These are phyloP conservation scores for Aspergillus aculeatus DNA, from an alignment of 2,329 filamentous ascomycete species.

Conservation along the genomic window DNA sequence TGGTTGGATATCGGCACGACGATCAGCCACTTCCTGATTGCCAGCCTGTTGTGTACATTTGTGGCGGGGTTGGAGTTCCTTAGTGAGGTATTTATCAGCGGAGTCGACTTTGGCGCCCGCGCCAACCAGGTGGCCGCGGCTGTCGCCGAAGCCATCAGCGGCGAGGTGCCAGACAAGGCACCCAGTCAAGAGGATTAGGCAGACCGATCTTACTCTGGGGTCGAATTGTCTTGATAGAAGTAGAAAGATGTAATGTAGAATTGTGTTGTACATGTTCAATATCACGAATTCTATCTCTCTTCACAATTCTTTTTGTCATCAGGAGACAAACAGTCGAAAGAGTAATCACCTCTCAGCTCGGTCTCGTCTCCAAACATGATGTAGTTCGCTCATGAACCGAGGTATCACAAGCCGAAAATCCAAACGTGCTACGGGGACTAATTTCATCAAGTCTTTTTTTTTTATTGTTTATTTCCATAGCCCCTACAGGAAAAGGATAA, in stretches of 20 bases:
- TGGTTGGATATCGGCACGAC: constrained; percentile 98
- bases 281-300: not conserved
- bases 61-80: constrained; percentile 83
- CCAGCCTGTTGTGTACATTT: constrained; percentile 84
- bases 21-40: constrained; percentile 93
- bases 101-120: constrained; percentile 60
- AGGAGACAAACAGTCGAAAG: no score
- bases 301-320: not conserved
- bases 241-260: not conserved
- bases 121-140: constrained; percentile 8
- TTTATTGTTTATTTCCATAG: no score
- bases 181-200: not conserved
- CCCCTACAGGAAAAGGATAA: not conserved
- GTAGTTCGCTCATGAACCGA: constrained; percentile 6
- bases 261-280: not conserved
- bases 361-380: not conserved
- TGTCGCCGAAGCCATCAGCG: constrained; percentile 22
- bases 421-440: not conserved
- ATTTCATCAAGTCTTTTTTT: not conserved
- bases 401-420: constrained; percentile 12
- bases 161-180: constrained; percentile 15
- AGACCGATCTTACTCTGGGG: not conserved
- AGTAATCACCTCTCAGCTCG: no score
- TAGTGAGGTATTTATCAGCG: constrained; percentile 77
- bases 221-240: constrained; percentile 4